Evolutionary conservation across 2,329 filamentous ascomycete species (phyloP), one percentile per base, ranked within the genome.

Genomic region (Colletotrichum sp.): DNA sequence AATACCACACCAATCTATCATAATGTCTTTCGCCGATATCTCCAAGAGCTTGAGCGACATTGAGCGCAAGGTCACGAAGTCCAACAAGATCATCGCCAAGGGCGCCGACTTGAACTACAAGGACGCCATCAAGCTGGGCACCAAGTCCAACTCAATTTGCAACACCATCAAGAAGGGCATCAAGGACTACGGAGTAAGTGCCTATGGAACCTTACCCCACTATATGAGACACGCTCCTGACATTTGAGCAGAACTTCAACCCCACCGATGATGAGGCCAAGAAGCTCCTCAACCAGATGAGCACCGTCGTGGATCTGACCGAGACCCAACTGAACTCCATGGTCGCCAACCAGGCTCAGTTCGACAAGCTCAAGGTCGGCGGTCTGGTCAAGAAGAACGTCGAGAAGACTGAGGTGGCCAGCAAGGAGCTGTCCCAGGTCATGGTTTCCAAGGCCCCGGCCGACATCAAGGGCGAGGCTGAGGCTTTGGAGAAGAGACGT

Each of bases 1-100:
- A 39, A 15, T 21, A 70, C 43, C 13, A 28, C 16, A 10, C 30
- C 21, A 4, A 13, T 13, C 6, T 4, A 6, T 2, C 52, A 72
- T 10, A 21, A 74, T 74, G 72, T 74, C 72, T 32, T 74, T 71
- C 34, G 60, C 72, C 60, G 72, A 74, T 39, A 66, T 74, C 10
- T 71, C 67, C 61, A 74, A 71, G 72, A 71, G 72, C 36, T 28
- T 74, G 26, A 71, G 72, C 36, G 72, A 74, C 68, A 74, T 74
- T 36, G 72, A 74, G 67, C 72, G 72, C 52, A 74, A 74, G 68
- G 60, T 67, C 34, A 67, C 52, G 13, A 74, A 74, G 52, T 71
- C 72, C 24, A 74, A 66, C 61, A 74, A 74, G 67, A 74, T 74
- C 39, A 48, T 74, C 7, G 43, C 52, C 3, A 74, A 74, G 68